Base-by-base conservation (phyloP, 2,329 filamentous ascomycete species). In the Aspergillus intermedius region DNA sequence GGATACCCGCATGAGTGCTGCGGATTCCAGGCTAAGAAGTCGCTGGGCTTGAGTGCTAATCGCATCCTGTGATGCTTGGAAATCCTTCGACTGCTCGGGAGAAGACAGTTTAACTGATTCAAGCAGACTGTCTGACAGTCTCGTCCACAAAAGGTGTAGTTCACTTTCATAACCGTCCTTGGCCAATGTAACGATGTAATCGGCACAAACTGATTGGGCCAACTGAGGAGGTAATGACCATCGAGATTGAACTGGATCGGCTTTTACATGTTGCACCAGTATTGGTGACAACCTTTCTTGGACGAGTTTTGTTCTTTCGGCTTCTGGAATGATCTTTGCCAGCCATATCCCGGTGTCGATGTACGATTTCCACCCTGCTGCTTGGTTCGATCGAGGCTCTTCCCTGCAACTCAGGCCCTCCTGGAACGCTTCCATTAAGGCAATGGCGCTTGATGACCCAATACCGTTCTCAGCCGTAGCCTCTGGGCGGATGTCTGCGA, bases 11-110 rank as follows among this genome's bases (percentile, higher is more conserved):
- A 59, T 54, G 23, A 73, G 55, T 21, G 75, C 50, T 17, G 70
- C 66, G 42, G 64, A 55, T 52, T 75, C 74, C 8, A 89, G 67
- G 1, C 77, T 70, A 51, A 87, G 84, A 71, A 88, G 88, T 0
- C 87, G 82, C 42, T 76, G 74, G 0, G 84, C 83, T 58, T 86
- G 79, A 5, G 82, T 75, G 8, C 81, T 79, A 22, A 95, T 76
- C 37, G 75, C 74, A 45, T 81, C 77, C 63, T 95, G 89, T 0
- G 88, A 94, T 39, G 77, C 76, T 22, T 80, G 77, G 56, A 87
- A 87, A 15, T 89, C 86, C 53, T 85, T 85, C 0, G 89, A 90
- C 48, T 91, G 83, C 61, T 91, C 89, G 1, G 91, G 89, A 4
- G 88, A 77, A 0, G 89, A 94, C 5, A 81, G 80, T 47, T 83